Percentiles rank a stretch among this genome's conserved stretches.
Evolutionary conservation across 78 protist species (phyloP).

Genomic region (Tieghemostelium lacteum): DNA sequence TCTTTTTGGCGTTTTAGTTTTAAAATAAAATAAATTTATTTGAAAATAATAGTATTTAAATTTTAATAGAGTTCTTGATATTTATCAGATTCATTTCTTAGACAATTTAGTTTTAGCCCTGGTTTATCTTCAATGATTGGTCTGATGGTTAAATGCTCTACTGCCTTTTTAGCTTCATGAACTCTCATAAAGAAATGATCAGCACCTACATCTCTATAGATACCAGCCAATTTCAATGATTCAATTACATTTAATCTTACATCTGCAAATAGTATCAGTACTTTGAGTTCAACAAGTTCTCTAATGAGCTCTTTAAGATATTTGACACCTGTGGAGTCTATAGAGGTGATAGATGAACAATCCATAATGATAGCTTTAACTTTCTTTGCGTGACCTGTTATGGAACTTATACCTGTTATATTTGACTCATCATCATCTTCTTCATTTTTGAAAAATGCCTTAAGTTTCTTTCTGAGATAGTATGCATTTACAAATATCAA

Average conservation of each 20-base stretch:
- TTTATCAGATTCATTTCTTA: slow-evolving; percentile 1
- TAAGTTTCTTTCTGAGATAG: slow-evolving; percentile 35
- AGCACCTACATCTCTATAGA: slow-evolving; percentile 37
- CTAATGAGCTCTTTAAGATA: slow-evolving; percentile 29
- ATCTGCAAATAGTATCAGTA: slow-evolving; percentile 24
- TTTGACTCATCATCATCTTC: slow-evolving; percentile 26
- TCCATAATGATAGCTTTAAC: slow-evolving; percentile 27
- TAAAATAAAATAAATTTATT: too few species aligned
- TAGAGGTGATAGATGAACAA: slow-evolving; percentile 12
- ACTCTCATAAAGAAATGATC: slow-evolving; percentile 31
- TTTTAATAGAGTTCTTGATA: slow-evolving; percentile 34
- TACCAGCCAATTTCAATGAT: slow-evolving; percentile 15
- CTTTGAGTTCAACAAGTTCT: not conserved
- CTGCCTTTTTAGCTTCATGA: not conserved
- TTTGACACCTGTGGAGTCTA: slow-evolving; percentile 39
- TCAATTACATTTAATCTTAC: slow-evolving; percentile 18
- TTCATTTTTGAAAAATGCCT: slow-evolving; percentile 20
- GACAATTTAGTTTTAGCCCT: slow-evolving; percentile 2
- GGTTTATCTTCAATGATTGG: slow-evolving; percentile 11
- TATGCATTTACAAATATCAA: slow-evolving; percentile 33
- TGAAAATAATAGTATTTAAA: too few species aligned
- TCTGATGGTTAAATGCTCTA: not conserved
- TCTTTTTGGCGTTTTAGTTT: too few species aligned
- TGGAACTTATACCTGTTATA: not conserved
- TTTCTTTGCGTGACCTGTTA: not conserved